Conservation (phyloP, 1,284 basidiomycete species). For the Retiboletus flavoniger region DNA sequence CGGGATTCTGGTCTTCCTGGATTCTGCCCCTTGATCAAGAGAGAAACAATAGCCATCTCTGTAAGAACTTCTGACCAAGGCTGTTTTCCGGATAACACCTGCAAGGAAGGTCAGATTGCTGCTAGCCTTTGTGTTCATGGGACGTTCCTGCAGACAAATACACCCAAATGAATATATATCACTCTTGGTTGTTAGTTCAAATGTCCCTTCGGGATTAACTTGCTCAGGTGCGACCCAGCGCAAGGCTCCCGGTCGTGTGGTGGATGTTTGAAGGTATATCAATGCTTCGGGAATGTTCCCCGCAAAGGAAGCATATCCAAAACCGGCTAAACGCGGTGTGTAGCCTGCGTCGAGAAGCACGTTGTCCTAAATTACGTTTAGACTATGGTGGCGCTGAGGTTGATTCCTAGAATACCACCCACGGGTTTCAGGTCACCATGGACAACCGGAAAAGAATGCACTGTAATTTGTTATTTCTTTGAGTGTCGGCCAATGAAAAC, state of each 20-base stretch:
- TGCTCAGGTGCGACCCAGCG: conserved; percentile 7
- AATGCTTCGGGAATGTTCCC: not conserved
- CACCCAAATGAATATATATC: conserved; percentile 9
- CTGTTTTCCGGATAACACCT: conserved; percentile 9
- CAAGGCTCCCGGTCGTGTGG: not conserved
- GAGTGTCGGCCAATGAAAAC: too few species aligned
- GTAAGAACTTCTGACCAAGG: conserved; percentile 4
- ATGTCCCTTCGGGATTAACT: not conserved
- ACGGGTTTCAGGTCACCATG: conserved; percentile 5
- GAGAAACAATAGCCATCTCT: not conserved
- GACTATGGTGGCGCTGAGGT: not conserved
- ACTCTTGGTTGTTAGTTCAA: not conserved
- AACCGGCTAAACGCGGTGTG: conserved; percentile 3
- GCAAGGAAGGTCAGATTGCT: not conserved
- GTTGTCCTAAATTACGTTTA: conserved; percentile 1
- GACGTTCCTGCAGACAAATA: conserved; percentile 1
- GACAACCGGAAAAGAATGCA: too few species aligned
- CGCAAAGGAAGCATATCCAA: not conserved
- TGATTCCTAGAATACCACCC: not conserved
- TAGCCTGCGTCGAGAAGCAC: conserved; percentile 10
- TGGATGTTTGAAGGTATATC: not conserved
- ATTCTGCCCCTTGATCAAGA: not conserved
- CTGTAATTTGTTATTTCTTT: not conserved
- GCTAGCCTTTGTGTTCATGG: not conserved
- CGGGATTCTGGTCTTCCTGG: conserved; percentile 1